phyloP scores from a whole-genome alignment of 2,329 filamentous ascomycete species.

The Xylaria sp. region DNA sequence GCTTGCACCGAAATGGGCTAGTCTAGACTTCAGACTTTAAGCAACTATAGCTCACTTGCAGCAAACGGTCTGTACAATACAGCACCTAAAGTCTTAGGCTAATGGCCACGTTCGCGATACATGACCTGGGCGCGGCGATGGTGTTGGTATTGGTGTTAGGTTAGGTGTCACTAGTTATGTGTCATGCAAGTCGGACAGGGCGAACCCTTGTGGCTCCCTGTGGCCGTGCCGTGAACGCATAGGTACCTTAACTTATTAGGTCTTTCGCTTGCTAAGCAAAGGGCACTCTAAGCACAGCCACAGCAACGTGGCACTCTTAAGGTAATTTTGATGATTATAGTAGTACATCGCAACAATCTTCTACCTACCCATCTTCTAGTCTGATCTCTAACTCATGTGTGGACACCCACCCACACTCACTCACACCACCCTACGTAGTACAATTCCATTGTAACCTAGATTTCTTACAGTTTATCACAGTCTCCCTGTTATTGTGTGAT shows the following conservation, averaged over 20 bases:
- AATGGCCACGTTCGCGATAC: constrained; percentile 27
- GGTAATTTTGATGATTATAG: not conserved
- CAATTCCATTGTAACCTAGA: not conserved
- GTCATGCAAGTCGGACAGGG: constrained; percentile 18
- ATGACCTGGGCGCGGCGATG: not conserved
- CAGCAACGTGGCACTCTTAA: constrained; percentile 25
- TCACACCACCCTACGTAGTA: not conserved
- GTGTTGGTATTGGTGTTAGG: not conserved
- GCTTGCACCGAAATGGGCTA: constrained; percentile 20
- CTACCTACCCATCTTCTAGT: not conserved
- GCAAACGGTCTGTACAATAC: not conserved
- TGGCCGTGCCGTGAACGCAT: constrained; percentile 9
- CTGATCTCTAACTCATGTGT: not conserved
- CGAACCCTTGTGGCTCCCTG: constrained; percentile 12
- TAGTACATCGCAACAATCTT: not conserved
- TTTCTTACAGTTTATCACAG: not conserved
- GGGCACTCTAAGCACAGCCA: constrained; percentile 17
- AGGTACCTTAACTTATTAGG: too few relatives aligned
- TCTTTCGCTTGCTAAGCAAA: too few relatives aligned
- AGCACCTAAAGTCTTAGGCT: constrained; percentile 7
- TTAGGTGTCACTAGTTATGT: constrained; percentile 6
- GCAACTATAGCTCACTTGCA: constrained; percentile 18
- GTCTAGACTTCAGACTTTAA: constrained; percentile 1
- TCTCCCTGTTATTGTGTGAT: constrained; percentile 3
- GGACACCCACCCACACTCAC: not conserved